Conservation (phyloP, 805 yeast genomes). For the Maudiozyma pseudohumilis region DNA sequence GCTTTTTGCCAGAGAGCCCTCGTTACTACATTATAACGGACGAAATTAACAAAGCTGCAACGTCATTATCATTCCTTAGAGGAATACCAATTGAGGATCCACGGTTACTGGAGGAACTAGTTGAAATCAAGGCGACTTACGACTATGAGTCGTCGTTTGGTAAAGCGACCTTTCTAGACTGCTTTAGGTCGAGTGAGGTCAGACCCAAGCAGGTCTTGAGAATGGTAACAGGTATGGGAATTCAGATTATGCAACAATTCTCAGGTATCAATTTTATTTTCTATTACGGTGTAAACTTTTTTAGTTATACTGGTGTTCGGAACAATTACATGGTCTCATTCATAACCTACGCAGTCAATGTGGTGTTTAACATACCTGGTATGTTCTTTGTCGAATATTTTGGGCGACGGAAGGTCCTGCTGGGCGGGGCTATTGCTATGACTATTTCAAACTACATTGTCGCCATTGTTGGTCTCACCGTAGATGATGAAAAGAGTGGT, state of each 20-base stretch:
- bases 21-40: constrained; percentile 70
- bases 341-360: constrained; percentile 73
- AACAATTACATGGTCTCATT: constrained; percentile 53
- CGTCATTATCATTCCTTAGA: constrained; percentile 53
- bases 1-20: constrained; percentile 80
- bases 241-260: constrained; percentile 80
- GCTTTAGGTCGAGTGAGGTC: constrained; percentile 46
- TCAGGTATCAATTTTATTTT: constrained; percentile 87
- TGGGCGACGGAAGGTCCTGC: constrained; percentile 65
- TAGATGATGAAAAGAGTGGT: constrained; percentile 36
- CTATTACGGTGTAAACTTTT: constrained; percentile 80
- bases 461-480: constrained; percentile 49
- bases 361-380: constrained; percentile 74
- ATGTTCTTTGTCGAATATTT: constrained; percentile 64
- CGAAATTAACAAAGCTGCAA: constrained; percentile 57
- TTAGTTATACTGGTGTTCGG: constrained; percentile 52
- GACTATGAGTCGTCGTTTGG: constrained; percentile 60
- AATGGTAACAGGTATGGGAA: constrained; percentile 52
- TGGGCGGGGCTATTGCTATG: constrained; percentile 75
- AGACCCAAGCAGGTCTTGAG: constrained; percentile 48
- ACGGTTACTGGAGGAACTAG: constrained; percentile 56
- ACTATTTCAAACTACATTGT: constrained; percentile 52
- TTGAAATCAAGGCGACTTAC: constrained; percentile 65
- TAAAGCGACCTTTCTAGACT: constrained; percentile 39
- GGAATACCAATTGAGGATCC: constrained; percentile 58